These are phyloP conservation scores for Pilatotrama ljubarskyi DNA, from an alignment of 768 basidiomycete genomes.

Conservation along the genomic window DNA sequence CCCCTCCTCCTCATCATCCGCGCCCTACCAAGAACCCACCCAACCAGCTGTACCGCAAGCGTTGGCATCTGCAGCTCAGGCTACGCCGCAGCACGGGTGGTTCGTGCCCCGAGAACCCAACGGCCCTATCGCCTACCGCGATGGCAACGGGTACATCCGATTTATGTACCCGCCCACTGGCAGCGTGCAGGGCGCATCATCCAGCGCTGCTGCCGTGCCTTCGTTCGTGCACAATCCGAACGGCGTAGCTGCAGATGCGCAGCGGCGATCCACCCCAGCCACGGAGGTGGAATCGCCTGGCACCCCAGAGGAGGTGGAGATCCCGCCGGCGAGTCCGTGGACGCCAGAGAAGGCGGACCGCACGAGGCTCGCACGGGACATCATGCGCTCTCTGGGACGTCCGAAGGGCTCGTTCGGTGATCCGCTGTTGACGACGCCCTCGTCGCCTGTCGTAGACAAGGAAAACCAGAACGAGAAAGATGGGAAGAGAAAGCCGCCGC, in stretches of 20 bases:
- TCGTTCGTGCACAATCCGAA: neutral
- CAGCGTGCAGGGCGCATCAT: too few relatives aligned
- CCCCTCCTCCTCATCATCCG: too few relatives aligned
- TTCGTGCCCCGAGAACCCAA: conserved; percentile 1
- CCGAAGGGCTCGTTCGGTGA: conserved; percentile 11
- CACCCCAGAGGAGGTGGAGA: neutral
- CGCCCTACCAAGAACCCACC: too few relatives aligned
- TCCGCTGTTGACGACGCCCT: neutral
- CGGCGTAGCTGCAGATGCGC: neutral
- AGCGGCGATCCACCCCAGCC: neutral
- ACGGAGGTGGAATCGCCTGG: neutral
- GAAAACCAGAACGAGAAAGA: neutral
- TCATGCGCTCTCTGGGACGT: conserved; percentile 52
- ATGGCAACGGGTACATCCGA: neutral
- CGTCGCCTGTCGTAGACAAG: neutral
- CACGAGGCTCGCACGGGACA: conserved; percentile 54
- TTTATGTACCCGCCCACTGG: neutral
- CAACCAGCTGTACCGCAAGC: too few relatives aligned
- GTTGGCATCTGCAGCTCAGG: too few relatives aligned
- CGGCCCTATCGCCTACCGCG: conserved; percentile 6
- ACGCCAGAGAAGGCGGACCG: conserved; percentile 48
- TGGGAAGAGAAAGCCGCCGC: conserved; percentile 2
- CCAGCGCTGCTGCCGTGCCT: neutral
- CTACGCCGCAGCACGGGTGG: neutral
- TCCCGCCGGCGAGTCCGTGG: neutral